Evolutionary conservation across 192 early-diverging fungal genomes (phyloP).

Genomic region (Pilaira anomala): DNA sequence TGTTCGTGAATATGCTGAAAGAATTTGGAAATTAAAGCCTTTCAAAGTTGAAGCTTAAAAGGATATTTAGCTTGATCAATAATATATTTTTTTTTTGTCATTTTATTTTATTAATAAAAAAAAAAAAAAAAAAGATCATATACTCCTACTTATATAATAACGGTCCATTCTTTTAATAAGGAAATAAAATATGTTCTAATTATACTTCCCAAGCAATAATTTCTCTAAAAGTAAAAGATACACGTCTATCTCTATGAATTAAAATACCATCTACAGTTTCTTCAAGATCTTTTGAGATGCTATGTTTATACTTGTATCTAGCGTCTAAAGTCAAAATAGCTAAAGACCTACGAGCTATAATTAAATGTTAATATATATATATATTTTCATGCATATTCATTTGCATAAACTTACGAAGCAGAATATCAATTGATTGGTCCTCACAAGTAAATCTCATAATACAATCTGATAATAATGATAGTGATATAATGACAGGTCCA

Average conservation of each 20-base stretch:
- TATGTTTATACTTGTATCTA: constrained; percentile 61
- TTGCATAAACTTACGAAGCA: constrained; percentile 38
- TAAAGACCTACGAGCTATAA: constrained; percentile 54
- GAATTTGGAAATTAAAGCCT: constrained; percentile 82
- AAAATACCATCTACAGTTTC: constrained; percentile 27
- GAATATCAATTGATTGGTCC: constrained; percentile 23
- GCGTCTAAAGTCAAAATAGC: constrained; percentile 51
- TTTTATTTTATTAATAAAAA: too few species aligned
- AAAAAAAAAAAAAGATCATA: too few species aligned
- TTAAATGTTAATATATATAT: neutral
- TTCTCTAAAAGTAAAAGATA: constrained; percentile 58
- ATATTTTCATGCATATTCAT: neutral
- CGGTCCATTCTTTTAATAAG: too few species aligned
- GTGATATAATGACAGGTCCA: constrained; percentile 55
- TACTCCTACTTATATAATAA: too few species aligned
- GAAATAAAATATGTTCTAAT: neutral
- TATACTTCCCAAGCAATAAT: constrained; percentile 29
- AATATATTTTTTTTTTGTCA: too few species aligned
- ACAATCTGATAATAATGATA: constrained; percentile 63
- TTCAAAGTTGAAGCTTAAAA: neutral
- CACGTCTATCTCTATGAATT: constrained; percentile 56
- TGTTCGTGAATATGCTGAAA: constrained; percentile 89
- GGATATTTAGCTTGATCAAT: too few species aligned
- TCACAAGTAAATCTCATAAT: constrained; percentile 59
- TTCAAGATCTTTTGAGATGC: constrained; percentile 64